A percentile compares a stretch with the other conserved stretches of the same genome.
These are phyloP conservation scores for Scedosporium boydii DNA, from an alignment of 2,329 filamentous ascomycete genomes.

Conservation along the genomic window DNA sequence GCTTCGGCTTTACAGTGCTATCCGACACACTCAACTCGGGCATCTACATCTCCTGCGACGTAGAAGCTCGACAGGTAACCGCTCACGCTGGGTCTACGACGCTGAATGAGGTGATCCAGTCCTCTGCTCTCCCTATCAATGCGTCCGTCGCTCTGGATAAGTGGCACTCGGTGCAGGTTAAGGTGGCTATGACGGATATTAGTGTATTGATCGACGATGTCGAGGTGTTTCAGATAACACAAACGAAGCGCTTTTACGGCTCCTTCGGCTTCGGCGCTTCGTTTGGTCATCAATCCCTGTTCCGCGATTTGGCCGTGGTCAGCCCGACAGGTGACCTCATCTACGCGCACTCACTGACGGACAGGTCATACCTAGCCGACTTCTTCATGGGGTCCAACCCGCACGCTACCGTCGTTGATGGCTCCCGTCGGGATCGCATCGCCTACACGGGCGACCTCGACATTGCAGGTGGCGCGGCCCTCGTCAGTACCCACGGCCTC, in stretches of 20 bases:
- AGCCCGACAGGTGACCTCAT: conserved; percentile 9
- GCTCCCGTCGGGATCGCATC: conserved; percentile 23
- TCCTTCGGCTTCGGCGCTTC: conserved; percentile 22
- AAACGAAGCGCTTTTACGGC: conserved; percentile 17
- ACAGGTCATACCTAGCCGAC: conserved; percentile 18
- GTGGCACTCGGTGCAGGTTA: conserved; percentile 11
- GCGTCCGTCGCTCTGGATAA: not conserved
- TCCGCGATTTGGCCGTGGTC: conserved; percentile 13
- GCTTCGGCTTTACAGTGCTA: conserved; percentile 20
- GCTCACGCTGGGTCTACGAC: conserved; percentile 6
- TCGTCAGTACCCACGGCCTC: conserved; percentile 18
- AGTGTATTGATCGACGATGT: conserved; percentile 11
- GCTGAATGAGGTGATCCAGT: conserved; percentile 2
- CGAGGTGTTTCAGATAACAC: conserved; percentile 16
- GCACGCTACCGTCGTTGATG: conserved; percentile 21
- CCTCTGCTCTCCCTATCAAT: not conserved
- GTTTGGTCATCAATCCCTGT: conserved; percentile 18
- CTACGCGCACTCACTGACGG: conserved; percentile 17
- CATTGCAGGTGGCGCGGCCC: conserved; percentile 14
- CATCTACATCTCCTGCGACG: conserved; percentile 18
- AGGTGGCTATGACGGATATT: conserved; percentile 13
- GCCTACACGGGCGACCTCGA: conserved; percentile 23
- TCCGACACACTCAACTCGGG: conserved; percentile 19
- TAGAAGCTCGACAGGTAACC: conserved; percentile 8
- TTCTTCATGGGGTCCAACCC: conserved; percentile 26